These are phyloP conservation scores for Sporothrix mexicana DNA, from an alignment of 2,329 filamentous ascomycete species.

Conservation along the genomic window DNA sequence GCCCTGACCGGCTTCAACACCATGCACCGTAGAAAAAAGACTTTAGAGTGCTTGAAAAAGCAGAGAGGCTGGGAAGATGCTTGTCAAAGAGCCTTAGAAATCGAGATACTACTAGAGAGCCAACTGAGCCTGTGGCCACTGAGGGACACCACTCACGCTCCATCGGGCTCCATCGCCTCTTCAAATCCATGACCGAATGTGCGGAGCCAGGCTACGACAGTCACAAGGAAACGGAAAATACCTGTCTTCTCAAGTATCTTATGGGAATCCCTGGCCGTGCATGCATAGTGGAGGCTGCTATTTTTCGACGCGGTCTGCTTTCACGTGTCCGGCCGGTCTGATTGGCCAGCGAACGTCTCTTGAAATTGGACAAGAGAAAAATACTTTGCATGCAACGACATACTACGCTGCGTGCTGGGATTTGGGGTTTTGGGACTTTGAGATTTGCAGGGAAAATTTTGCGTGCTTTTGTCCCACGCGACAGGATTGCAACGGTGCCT, in stretches of 20 bases:
- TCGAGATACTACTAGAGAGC: not conserved
- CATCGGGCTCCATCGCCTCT: not conserved
- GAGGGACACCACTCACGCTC: not conserved
- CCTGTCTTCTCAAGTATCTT: not conserved
- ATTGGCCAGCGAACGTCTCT: conserved; percentile 17
- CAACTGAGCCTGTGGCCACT: not conserved
- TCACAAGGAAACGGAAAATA: conserved; percentile 10
- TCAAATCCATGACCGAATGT: not conserved
- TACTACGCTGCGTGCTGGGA: conserved; percentile 10
- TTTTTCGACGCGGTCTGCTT: conserved; percentile 14
- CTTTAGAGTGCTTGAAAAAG: not conserved
- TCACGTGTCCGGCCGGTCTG: conserved; percentile 16
- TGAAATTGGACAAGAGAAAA: conserved; percentile 27
- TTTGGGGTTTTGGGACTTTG: not conserved
- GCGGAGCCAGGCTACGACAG: conserved; percentile 8
- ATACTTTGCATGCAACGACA: conserved; percentile 1
- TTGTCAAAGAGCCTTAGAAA: not conserved
- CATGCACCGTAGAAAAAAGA: conserved; percentile 5
- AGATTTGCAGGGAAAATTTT: not conserved
- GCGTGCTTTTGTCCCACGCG: conserved; percentile 26
- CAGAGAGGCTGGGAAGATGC: conserved; percentile 1
- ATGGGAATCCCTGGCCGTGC: conserved; percentile 18
- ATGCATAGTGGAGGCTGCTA: conserved; percentile 13
- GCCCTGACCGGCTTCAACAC: conserved; percentile 7
- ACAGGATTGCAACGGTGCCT: conserved; percentile 5